These are phyloP conservation scores for Arabidopsis hybrid DNA, from an alignment of 441 rosid species.

Conservation along the genomic window DNA sequence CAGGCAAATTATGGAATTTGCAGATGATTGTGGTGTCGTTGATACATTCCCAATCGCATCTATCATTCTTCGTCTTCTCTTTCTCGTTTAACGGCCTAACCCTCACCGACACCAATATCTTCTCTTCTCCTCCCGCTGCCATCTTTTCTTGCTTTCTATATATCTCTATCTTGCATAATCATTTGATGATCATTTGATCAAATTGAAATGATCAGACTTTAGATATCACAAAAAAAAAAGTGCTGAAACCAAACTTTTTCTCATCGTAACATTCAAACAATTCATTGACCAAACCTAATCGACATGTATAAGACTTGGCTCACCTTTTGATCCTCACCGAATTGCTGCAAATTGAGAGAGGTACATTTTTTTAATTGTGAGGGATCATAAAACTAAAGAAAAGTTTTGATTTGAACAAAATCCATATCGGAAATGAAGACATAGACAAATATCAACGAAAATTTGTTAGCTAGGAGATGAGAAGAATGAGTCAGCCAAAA, in stretches of 20 bases:
- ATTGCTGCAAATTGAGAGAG: slow-evolving; percentile 19
- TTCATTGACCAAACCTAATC: slow-evolving; percentile 34
- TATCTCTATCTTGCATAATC: slow-evolving; percentile 16
- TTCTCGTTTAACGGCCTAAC: slow-evolving; percentile 86
- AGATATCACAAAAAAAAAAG: not conserved
- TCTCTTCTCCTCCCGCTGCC: slow-evolving; percentile 58
- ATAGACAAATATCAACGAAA: slow-evolving; percentile 20
- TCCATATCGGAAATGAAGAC: not conserved
- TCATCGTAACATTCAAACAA: not conserved
- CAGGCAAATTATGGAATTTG: slow-evolving; percentile 62
- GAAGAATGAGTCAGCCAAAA: slow-evolving; percentile 41
- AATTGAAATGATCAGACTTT: not conserved
- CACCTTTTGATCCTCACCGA: slow-evolving; percentile 31
- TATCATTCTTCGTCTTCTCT: slow-evolving; percentile 68
- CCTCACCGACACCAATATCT: slow-evolving; percentile 78
- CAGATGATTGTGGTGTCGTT: slow-evolving; percentile 66
- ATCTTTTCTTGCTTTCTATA: slow-evolving; percentile 26
- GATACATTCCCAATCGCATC: slow-evolving; percentile 91
- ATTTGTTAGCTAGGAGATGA: slow-evolving; percentile 35
- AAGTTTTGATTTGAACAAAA: not conserved
- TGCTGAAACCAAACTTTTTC: not conserved
- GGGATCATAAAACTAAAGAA: not conserved
- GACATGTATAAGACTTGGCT: slow-evolving; percentile 11
- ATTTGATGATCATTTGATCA: not conserved
- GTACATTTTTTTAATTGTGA: slow-evolving; percentile 19